Conservation (phyloP, 129 eudicot species). For the Flaveria ramosissima region DNA sequence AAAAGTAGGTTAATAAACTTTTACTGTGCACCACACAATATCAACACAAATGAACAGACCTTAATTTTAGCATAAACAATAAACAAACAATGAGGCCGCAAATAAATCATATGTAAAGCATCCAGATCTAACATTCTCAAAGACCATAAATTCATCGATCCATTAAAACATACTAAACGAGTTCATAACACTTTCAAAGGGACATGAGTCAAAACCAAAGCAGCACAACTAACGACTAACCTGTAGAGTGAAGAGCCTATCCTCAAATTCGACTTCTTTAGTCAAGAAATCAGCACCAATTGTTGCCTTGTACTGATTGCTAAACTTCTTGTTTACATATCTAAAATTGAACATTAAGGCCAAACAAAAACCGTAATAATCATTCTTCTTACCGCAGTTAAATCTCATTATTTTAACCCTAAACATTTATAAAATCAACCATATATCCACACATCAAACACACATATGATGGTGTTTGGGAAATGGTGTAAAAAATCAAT, state of each 20-base stretch:
- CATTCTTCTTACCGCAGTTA: neutral
- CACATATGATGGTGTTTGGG: no score
- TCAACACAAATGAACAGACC: neutral
- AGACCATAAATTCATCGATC: neutral
- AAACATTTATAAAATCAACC: neutral
- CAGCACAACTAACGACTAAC: conserved; percentile 38
- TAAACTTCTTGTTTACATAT: conserved; percentile 94
- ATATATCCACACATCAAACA: neutral
- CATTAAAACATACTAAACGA: conserved; percentile 9
- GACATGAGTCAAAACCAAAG: conserved; percentile 3
- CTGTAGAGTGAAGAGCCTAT: conserved; percentile 96
- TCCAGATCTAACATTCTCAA: neutral
- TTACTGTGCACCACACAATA: neutral
- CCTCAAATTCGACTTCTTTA: conserved; percentile 96
- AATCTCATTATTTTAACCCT: neutral
- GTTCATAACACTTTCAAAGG: neutral
- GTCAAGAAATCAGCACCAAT: conserved; percentile 99
- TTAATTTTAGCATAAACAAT: conserved; percentile 3
- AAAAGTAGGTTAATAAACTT: neutral
- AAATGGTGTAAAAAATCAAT: neutral
- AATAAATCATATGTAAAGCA: neutral
- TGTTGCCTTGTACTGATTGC: conserved; percentile 97
- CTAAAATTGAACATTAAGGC: conserved; percentile 52
- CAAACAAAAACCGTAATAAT: conserved; percentile 30
- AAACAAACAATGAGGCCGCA: neutral